phyloP scores from a whole-genome alignment of 371 early-diverging fungal species.

The Mortierella sp. region DNA sequence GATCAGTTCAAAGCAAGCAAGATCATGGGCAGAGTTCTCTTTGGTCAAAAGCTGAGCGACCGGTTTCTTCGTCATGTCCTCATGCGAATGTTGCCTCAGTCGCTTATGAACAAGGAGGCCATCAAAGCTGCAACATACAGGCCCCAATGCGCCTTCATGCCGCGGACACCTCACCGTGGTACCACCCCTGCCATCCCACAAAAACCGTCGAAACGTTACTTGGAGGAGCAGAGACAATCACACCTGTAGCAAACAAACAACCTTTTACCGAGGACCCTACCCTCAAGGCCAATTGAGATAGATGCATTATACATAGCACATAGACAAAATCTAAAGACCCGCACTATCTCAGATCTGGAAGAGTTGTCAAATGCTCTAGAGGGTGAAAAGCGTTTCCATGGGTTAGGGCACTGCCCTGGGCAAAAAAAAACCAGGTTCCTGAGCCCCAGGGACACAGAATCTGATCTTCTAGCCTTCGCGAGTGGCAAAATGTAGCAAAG shows the following conservation, averaged over 20 bases:
- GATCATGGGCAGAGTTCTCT: slow-evolving; percentile 22
- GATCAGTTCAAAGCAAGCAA: slow-evolving; percentile 16
- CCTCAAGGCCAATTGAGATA: too few relatives aligned
- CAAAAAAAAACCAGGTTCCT: too few relatives aligned
- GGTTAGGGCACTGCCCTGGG: too few relatives aligned
- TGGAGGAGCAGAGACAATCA: not conserved
- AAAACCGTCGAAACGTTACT: slow-evolving; percentile 13
- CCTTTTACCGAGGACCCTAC: too few relatives aligned
- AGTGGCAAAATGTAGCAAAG: slow-evolving; percentile 8
- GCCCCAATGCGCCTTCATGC: slow-evolving; percentile 19
- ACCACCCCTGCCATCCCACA: slow-evolving; percentile 7
- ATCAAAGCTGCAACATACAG: slow-evolving; percentile 11
- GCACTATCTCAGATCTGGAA: too few relatives aligned
- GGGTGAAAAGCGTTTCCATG: too few relatives aligned
- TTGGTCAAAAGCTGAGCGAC: slow-evolving; percentile 26
- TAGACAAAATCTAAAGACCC: too few relatives aligned
- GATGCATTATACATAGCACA: too few relatives aligned
- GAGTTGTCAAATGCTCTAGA: too few relatives aligned
- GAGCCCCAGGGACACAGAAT: too few relatives aligned
- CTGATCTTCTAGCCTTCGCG: too few relatives aligned
- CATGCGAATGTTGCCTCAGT: slow-evolving; percentile 17
- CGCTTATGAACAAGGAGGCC: not conserved
- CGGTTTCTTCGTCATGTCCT: slow-evolving; percentile 13
- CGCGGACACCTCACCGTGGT: slow-evolving; percentile 9
- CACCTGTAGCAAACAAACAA: too few relatives aligned